Conservation (phyloP, 805 yeast genomes). For the Saccharomyces paradoxus region DNA sequence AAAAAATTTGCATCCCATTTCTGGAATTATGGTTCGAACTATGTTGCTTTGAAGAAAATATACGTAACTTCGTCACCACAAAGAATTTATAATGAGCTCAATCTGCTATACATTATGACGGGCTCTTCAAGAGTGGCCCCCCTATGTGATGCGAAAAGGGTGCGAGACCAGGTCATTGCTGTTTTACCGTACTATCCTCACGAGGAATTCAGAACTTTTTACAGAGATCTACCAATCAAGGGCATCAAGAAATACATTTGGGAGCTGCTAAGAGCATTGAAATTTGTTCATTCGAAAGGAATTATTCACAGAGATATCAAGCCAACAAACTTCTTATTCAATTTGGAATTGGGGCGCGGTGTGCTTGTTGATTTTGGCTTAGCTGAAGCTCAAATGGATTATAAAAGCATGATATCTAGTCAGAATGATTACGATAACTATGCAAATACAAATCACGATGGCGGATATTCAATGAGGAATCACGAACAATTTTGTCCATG, state of each 20-base stretch:
- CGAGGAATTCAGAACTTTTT: slow-evolving; percentile 82
- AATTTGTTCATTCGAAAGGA: slow-evolving; percentile 60
- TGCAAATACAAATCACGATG: slow-evolving; percentile 1
- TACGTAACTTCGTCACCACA: slow-evolving; percentile 93
- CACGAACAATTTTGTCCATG: slow-evolving; percentile 50
- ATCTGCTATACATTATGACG: slow-evolving; percentile 58
- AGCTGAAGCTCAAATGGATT: slow-evolving; percentile 53
- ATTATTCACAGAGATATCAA: slow-evolving; percentile 91
- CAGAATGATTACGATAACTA: slow-evolving; percentile 8
- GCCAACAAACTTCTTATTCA: slow-evolving; percentile 66
- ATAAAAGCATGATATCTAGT: slow-evolving; percentile 2
- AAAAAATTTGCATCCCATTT: slow-evolving; percentile 23
- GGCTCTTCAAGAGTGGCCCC: slow-evolving; percentile 79
- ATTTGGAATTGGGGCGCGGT: slow-evolving; percentile 63
- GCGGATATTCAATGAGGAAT: slow-evolving; percentile 14
- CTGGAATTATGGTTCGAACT: slow-evolving; percentile 32
- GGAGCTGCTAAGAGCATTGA: slow-evolving; percentile 66
- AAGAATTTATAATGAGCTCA: slow-evolving; percentile 82
- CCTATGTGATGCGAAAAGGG: slow-evolving; percentile 74
- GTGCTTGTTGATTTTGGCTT: slow-evolving; percentile 88
- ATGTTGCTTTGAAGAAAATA: slow-evolving; percentile 85
- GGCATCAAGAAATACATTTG: slow-evolving; percentile 77
- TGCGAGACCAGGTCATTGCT: slow-evolving; percentile 87
- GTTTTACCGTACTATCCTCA: slow-evolving; percentile 87
- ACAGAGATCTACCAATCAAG: slow-evolving; percentile 64